Evolutionary conservation across 495 filamentous ascomycete genomes (phyloP).

Genomic region (Penicillium psychrofluorescens): DNA sequence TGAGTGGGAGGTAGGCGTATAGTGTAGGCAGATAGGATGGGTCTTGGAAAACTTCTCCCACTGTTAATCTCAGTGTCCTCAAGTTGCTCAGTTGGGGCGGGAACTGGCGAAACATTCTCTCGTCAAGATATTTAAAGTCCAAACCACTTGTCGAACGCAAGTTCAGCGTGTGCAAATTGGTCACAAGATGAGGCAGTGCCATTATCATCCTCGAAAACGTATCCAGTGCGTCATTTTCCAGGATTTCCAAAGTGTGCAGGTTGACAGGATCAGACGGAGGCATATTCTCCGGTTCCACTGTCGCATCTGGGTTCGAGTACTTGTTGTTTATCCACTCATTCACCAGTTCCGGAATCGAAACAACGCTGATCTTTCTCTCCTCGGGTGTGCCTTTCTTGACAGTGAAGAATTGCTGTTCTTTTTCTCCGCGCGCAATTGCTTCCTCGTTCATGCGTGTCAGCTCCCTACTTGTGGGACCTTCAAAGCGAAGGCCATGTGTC

Average conservation of each 20-base stretch:
- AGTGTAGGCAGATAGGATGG: slow-evolving; percentile 6
- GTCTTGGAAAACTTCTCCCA: slow-evolving; percentile 16
- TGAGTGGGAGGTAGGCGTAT: slow-evolving; percentile 10
- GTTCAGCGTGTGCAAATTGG: slow-evolving; percentile 9
- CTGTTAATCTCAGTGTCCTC: slow-evolving; percentile 12
- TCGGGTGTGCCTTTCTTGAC: background rate
- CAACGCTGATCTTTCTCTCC: slow-evolving; percentile 7
- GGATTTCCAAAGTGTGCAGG: slow-evolving; percentile 14
- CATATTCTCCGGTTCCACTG: slow-evolving; percentile 6
- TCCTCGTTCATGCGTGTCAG: slow-evolving; percentile 1
- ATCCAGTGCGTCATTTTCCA: slow-evolving; percentile 17
- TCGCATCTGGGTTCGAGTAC: background rate
- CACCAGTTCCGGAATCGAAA: slow-evolving; percentile 5
- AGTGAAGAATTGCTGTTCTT: slow-evolving; percentile 3
- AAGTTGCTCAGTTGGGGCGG: slow-evolving; percentile 8
- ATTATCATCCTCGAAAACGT: slow-evolving; percentile 13
- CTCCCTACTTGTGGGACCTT: slow-evolving; percentile 11
- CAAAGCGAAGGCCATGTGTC: slow-evolving; percentile 17
- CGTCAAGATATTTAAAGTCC: slow-evolving; percentile 8
- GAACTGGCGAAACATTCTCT: slow-evolving; percentile 2
- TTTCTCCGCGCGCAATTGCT: slow-evolving; percentile 9
- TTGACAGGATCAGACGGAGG: slow-evolving; percentile 1
- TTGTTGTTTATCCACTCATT: slow-evolving; percentile 4
- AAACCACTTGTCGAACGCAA: slow-evolving; percentile 13
- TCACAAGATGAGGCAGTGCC: slow-evolving; percentile 15